Base-by-base conservation (phyloP, 2,329 filamentous ascomycete species). In the Rhexocercosporidium sp. region DNA sequence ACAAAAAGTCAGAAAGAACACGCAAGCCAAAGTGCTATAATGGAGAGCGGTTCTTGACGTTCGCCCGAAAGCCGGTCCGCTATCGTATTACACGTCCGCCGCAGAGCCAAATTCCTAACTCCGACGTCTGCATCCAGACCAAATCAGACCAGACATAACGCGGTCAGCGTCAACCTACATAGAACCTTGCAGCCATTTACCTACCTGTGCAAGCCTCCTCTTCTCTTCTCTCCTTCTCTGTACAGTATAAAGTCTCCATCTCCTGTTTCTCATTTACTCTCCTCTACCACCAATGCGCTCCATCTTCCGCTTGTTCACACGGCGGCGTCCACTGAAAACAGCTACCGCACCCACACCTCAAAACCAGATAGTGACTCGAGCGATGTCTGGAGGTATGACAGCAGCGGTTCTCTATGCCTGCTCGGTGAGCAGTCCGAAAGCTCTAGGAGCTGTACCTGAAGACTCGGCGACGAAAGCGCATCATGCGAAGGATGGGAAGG, bases 401-500 rank as follows among this genome's bases (percentile, higher is more conserved):
- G 69, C 71, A 8, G 71, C 72, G 1, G 68, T 64, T 4, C 34
- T 72, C 4, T 77, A 76, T 66, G 71, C 74, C 1, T 71, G 65
- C 51, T 69, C 71, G 0, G 70, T 75, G 44, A 73, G 64, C 12
- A 65, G 16, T 49, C 75, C 76, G 9, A 62, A 71, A 20, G 61
- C 71, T n/a, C 41, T 74, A 29, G 72, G 70, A 20, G 69, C 74
- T 62, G 73, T 75, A 14, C 76, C 76, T 12, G 72, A 77, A 22
- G 71, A 75, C 39, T 64, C 81, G 9, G 78, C 78, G 49, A 79
- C 79, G 18, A 81, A 83, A 72, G 73, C 73, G 46, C 85, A 88
- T 78, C 85, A 87, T 78, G 74, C 81, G 65, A 82, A 83, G 73
- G 73, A 81, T 70, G 83, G 83, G 14, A 85, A 83, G 65, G 85